Percentiles rank a stretch among this genome's conserved stretches.
Conservation (phyloP, 352 stramenopile species). For the Phytophthora palmivora region DNA sequence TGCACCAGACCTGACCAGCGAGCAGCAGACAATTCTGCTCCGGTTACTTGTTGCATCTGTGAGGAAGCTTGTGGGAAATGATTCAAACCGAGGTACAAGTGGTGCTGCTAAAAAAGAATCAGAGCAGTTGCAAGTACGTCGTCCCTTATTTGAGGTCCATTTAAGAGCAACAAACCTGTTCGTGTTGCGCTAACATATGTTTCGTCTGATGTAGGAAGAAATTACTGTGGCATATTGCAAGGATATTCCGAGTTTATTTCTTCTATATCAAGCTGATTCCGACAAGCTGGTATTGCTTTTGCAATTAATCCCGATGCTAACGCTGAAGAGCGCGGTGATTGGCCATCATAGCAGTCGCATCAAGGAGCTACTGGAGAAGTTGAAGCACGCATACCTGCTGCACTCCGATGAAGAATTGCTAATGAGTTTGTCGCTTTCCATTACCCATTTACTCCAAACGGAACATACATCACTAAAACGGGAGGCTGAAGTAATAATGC, state of each 20-base stretch:
- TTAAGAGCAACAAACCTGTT: background rate
- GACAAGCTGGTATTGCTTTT: slow-evolving; percentile 82
- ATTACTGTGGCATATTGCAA: slow-evolving; percentile 83
- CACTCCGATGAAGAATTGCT: slow-evolving; percentile 79
- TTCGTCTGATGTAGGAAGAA: slow-evolving; percentile 54
- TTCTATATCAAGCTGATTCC: slow-evolving; percentile 78
- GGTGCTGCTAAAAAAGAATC: slow-evolving; percentile 55
- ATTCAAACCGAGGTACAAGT: slow-evolving; percentile 32
- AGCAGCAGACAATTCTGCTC: slow-evolving; percentile 85
- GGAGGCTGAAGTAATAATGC: slow-evolving; percentile 78
- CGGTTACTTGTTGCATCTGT: slow-evolving; percentile 73
- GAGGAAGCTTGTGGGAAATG: slow-evolving; percentile 57
- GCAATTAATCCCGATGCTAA: slow-evolving; percentile 78
- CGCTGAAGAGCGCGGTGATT: slow-evolving; percentile 65
- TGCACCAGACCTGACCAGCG: slow-evolving; percentile 74
- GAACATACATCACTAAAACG: slow-evolving; percentile 83
- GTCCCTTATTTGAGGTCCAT: background rate
- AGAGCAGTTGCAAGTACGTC: slow-evolving; percentile 57
- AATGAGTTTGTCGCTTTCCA: slow-evolving; percentile 66
- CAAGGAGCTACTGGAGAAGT: slow-evolving; percentile 74
- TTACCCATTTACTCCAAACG: slow-evolving; percentile 74
- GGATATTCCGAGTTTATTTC: slow-evolving; percentile 79
- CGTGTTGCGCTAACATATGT: background rate
- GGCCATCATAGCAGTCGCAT: slow-evolving; percentile 74
- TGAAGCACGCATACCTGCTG: slow-evolving; percentile 75